Base-by-base conservation (phyloP, 2,329 filamentous ascomycete genomes). In the Sclerotinia borealis region DNA sequence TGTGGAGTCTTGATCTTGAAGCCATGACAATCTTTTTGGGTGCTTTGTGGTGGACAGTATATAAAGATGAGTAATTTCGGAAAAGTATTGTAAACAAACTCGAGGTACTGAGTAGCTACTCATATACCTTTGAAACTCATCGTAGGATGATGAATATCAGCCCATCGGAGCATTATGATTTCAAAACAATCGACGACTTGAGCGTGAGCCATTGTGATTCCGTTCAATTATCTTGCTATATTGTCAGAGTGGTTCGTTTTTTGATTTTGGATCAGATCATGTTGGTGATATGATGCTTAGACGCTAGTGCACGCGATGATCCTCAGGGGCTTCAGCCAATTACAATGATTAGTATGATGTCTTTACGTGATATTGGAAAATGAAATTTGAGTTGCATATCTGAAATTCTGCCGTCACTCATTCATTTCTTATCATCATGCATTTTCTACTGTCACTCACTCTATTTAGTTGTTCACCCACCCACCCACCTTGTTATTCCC, bases 1-100 rank as follows among this genome's bases (percentile, higher is more conserved):
- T 67, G 27, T 68, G 67, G 1, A 62, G 50, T 60, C 17, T 60
- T 13, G 58, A 11, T 22, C 58, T 50, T 5, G 58, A 37, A 51
- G 47, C 22, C 58, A 60, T 60, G 36, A 25, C 25, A 6, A 25
- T 31, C 1, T 17, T 10, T 31, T 2, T 7, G 4, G 19, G 7
- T 17, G 3, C 19, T 10, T 34, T 34, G 8, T 17, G 17, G 19
- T 13, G 22, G 25, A 29, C 7, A n/a, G 17, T 8, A 19, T 10
- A 1, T n/a, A 22, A 22, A 22, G 22, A 31, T 13, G 10, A 31
- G 31, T 34, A 31, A 15, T 3, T 39, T n/a, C 5, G 29, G 25
- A 47, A 25, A 25, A 34, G 13, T 22, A 36, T 3, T 29, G 31
- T 29, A 45, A 19, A 34, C 19, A 58, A 31, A 22, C 15, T 47